Percentiles rank a stretch among this genome's conserved stretches.
Evolutionary conservation across 73 alveolate genomes (phyloP).

Genomic region (Paramecium tetraurelia): DNA sequence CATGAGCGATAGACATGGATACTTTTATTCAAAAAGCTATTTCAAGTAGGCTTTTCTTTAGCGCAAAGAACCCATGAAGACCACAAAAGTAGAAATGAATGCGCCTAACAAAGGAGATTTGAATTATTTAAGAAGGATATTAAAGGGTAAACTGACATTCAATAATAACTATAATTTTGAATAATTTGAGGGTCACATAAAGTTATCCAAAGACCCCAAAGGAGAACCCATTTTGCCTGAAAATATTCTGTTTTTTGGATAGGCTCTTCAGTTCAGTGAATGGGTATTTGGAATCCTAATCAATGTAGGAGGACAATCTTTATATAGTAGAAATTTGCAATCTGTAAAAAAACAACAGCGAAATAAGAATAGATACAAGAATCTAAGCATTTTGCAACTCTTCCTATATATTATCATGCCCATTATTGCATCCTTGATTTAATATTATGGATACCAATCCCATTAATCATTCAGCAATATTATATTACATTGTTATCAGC

Average conservation of each 20-base stretch:
- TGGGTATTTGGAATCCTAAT: conserved; percentile 28
- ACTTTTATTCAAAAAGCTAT: conserved; percentile 16
- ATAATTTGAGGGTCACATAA: neutral
- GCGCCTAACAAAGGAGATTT: conserved; percentile 46
- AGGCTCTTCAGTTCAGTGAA: neutral
- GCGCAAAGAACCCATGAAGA: neutral
- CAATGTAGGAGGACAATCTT: neutral
- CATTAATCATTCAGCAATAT: neutral
- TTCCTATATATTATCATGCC: conserved; percentile 29
- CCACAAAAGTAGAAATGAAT: conserved; percentile 10
- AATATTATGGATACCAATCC: neutral
- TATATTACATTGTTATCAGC: neutral
- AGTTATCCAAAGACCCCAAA: conserved; percentile 42
- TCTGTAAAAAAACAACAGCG: neutral
- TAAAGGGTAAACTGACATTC: conserved; percentile 1
- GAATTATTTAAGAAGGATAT: neutral
- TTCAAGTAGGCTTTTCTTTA: neutral
- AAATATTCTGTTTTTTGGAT: conserved; percentile 25
- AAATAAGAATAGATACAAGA: neutral
- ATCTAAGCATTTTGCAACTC: neutral
- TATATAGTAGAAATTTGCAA: neutral
- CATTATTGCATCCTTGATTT: neutral
- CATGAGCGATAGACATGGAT: conserved; percentile 41
- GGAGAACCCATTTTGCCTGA: neutral
- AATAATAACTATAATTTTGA: neutral